phyloP scores from a whole-genome alignment of 2,329 filamentous ascomycete genomes.

The Trichoderma citrinoviride region DNA sequence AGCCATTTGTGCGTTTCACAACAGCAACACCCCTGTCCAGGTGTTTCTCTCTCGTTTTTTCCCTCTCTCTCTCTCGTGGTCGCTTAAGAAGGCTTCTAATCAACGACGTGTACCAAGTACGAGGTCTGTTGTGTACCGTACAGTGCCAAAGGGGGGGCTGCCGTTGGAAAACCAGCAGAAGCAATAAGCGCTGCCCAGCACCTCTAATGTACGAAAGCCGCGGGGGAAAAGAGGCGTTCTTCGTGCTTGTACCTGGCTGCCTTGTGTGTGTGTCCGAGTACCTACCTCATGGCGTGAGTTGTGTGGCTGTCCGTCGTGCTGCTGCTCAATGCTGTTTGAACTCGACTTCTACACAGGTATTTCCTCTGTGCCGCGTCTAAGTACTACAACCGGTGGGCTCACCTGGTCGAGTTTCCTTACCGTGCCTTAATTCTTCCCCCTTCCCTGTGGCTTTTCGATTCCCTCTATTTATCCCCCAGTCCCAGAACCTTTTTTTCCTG shows the following conservation, averaged over 20 bases:
- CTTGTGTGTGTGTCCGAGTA: neutral
- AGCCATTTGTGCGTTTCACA: constrained; percentile 17
- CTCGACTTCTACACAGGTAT: neutral
- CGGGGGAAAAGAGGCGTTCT: neutral
- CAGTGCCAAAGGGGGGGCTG: neutral
- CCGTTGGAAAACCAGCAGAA: neutral
- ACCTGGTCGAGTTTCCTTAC: neutral
- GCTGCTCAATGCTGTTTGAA: neutral
- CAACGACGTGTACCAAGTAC: too few species aligned
- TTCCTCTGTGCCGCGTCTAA: neutral
- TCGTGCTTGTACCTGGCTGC: neutral
- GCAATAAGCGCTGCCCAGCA: neutral
- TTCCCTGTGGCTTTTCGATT: neutral
- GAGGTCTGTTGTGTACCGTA: neutral
- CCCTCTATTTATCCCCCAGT: constrained; percentile 17
- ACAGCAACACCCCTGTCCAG: constrained; percentile 10
- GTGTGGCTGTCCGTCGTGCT: neutral
- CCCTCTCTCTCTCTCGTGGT: too few species aligned
- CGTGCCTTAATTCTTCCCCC: neutral
- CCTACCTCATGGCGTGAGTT: neutral
- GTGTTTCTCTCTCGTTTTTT: neutral
- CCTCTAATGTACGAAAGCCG: neutral
- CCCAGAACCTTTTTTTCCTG: constrained; percentile 1
- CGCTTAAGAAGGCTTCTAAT: too few species aligned
- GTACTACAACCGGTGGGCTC: constrained; percentile 9